phyloP scores from a whole-genome alignment of 805 yeast genomes.

The Blastobotrys attinorum region DNA sequence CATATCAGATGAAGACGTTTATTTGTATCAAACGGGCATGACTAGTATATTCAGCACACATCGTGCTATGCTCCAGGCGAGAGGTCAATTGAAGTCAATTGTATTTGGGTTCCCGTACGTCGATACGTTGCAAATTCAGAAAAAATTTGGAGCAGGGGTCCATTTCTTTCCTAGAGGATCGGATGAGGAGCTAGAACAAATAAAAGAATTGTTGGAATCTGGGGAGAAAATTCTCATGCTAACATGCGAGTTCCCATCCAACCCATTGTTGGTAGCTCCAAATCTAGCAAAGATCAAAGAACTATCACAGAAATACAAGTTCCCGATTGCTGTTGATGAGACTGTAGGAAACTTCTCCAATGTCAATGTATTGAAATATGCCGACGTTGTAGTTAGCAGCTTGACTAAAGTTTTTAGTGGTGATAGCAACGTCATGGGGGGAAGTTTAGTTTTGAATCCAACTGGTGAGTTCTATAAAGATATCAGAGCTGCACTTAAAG shows the following conservation, averaged over 20 bases:
- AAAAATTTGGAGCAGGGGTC: constrained; percentile 88
- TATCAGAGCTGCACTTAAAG: constrained; percentile 43
- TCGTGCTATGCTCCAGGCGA: constrained; percentile 26
- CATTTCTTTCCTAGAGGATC: constrained; percentile 83
- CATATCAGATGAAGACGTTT: constrained; percentile 53
- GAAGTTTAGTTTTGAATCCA: constrained; percentile 75
- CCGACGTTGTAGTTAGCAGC: constrained; percentile 83
- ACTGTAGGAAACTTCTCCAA: constrained; percentile 89
- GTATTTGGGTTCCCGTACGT: constrained; percentile 96
- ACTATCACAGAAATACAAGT: constrained; percentile 61
- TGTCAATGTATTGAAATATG: constrained; percentile 67
- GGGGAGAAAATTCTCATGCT: constrained; percentile 69
- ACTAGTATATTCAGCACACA: constrained; percentile 83
- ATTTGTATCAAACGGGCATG: constrained; percentile 87
- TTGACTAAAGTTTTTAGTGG: constrained; percentile 91
- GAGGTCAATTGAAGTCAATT: constrained; percentile 49
- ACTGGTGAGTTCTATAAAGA: constrained; percentile 40
- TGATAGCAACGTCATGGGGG: constrained; percentile 93
- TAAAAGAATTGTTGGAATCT: constrained; percentile 52
- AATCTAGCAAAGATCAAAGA: constrained; percentile 56
- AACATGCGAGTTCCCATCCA: constrained; percentile 91
- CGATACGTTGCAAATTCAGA: constrained; percentile 78
- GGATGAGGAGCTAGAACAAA: constrained; percentile 48
- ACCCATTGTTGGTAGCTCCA: constrained; percentile 85
- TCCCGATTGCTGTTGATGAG: constrained; percentile 84